Evolutionary conservation across 306 rosid species (phyloP).

Genomic region (Adenanthera pavonina): DNA sequence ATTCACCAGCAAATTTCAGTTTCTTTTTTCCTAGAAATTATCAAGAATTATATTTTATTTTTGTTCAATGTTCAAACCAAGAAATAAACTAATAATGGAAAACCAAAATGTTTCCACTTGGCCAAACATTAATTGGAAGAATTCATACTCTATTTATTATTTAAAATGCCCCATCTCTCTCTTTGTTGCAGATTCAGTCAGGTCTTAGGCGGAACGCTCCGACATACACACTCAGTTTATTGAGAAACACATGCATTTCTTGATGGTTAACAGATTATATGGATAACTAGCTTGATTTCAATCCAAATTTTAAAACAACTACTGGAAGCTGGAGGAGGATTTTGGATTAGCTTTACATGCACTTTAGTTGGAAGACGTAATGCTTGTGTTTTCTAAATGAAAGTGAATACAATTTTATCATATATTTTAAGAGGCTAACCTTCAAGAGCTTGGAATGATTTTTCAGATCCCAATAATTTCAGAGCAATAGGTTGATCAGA

Average conservation of each 20-base stretch:
- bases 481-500: slow-evolving; percentile 89
- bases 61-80: neutral
- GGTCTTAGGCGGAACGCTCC: neutral
- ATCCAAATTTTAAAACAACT: neutral
- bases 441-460: slow-evolving; percentile 93
- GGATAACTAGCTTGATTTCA: neutral
- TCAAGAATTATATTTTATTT: neutral
- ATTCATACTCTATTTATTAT: neutral
- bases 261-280: neutral
- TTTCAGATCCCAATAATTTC: slow-evolving; percentile 92
- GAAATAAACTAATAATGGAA: neutral
- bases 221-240: neutral
- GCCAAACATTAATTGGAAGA: neutral
- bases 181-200: neutral
- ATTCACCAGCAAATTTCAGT: neutral
- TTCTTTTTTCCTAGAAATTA: neutral
- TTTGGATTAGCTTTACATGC: slow-evolving; percentile 13
- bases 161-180: neutral
- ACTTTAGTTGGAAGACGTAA: neutral
- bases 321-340: slow-evolving; percentile 6
- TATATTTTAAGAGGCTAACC: slow-evolving; percentile 54
- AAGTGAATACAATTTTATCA: slow-evolving; percentile 19
- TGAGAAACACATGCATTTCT: neutral
- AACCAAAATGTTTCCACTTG: neutral
- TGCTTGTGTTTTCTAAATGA: neutral